These are phyloP conservation scores for Nicotiana sylvestris DNA, from an alignment of 257 asterid genomes.

Conservation along the genomic window DNA sequence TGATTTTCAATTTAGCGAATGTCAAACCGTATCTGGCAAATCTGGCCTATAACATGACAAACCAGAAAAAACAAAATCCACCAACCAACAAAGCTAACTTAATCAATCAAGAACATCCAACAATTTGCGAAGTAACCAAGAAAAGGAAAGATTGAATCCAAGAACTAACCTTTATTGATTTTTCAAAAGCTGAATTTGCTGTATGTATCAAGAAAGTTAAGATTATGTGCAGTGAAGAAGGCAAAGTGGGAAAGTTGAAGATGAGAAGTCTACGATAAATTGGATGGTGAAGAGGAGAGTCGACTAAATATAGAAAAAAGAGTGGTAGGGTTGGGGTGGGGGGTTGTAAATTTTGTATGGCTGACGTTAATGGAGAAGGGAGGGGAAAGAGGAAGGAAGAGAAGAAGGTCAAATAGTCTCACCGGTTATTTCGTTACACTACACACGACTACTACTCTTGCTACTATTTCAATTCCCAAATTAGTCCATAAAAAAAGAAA, in stretches of 20 bases:
- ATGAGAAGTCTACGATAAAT: background rate
- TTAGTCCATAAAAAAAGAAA: no score
- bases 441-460: background rate
- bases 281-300: conserved; percentile 4
- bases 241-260: background rate
- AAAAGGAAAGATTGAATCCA: background rate
- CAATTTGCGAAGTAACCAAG: background rate
- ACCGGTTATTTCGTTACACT: background rate
- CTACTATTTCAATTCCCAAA: background rate
- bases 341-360: background rate
- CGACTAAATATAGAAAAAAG: background rate
- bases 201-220: background rate
- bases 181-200: background rate
- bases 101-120: background rate
- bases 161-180: background rate
- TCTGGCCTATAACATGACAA: background rate
- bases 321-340: background rate
- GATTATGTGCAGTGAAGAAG: background rate
- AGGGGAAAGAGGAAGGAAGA: background rate
- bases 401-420: conserved; percentile 6
- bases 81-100: background rate
- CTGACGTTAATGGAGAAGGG: conserved; percentile 3
- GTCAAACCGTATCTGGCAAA: background rate
- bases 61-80: background rate
- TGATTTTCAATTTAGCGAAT: background rate